phyloP scores from a whole-genome alignment of 208 protist species.

The Trichomonas gallinae region DNA sequence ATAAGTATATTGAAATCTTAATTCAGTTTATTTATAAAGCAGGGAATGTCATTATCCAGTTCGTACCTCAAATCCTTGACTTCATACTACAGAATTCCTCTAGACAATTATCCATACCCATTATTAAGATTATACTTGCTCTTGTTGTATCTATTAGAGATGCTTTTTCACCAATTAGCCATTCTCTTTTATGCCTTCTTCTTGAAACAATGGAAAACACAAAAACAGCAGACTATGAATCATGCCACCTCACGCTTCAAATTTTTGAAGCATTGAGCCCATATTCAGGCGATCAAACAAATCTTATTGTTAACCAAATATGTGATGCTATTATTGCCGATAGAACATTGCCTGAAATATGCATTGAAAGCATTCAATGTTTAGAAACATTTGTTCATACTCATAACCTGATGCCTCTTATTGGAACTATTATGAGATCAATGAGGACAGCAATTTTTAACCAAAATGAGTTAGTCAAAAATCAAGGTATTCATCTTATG shows the following conservation, averaged over 20 bases:
- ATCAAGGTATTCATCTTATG: neutral
- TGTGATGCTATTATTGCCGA: neutral
- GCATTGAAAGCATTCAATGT: neutral
- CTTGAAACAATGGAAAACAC: neutral
- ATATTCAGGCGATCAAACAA: neutral
- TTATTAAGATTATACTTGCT: neutral
- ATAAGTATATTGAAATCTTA: neutral
- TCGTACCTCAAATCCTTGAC: neutral
- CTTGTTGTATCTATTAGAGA: neutral
- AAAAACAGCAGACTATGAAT: neutral
- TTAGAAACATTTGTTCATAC: neutral
- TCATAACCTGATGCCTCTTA: neutral
- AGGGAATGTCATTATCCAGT: neutral
- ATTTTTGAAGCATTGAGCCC: neutral
- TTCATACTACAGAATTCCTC: neutral
- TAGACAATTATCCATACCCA: neutral
- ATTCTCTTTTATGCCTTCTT: neutral
- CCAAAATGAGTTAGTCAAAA: neutral
- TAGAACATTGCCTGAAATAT: neutral
- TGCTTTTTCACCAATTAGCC: neutral
- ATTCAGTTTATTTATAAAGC: neutral
- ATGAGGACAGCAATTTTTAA: neutral
- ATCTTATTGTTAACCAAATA: neutral
- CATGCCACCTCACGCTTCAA: neutral
- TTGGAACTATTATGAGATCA: neutral